A percentile compares a stretch with the other conserved stretches of the same genome.
Evolutionary conservation across 306 rosid genomes (phyloP).

Genomic region (Vigna unguiculata): DNA sequence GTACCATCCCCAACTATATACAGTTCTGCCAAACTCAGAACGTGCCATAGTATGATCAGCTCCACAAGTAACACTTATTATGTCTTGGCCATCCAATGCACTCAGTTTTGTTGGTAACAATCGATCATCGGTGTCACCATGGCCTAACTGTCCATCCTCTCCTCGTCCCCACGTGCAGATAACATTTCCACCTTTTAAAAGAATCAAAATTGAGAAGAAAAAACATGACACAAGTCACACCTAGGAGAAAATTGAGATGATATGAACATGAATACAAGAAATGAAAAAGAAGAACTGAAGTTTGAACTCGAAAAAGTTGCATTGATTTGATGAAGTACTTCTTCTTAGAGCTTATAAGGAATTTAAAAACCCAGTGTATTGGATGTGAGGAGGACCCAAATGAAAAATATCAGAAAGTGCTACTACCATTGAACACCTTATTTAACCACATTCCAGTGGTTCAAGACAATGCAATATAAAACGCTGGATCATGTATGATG

Average conservation of each 20-base stretch:
- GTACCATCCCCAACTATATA: constrained; percentile 97
- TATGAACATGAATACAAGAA: neutral
- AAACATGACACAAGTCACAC: constrained; percentile 3
- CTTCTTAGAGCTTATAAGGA: constrained; percentile 1
- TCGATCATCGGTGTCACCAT: constrained; percentile 88
- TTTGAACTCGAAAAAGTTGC: neutral
- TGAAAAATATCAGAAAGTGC: constrained; percentile 16
- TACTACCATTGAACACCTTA: neutral
- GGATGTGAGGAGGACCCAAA: neutral
- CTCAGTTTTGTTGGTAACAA: constrained; percentile 72
- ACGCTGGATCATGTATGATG: constrained; percentile 14
- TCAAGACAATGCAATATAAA: constrained; percentile 32
- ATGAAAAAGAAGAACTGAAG: constrained; percentile 2
- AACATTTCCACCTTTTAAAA: constrained; percentile 74
- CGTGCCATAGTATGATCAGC: constrained; percentile 90
- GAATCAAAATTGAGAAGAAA: constrained; percentile 19
- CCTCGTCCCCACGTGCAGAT: constrained; percentile 99
- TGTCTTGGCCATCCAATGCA: constrained; percentile 74
- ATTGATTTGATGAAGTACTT: constrained; percentile 8
- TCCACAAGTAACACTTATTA: constrained; percentile 82
- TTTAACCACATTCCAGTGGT: constrained; percentile 26
- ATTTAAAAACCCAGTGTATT: neutral
- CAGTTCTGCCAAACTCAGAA: constrained; percentile 60
- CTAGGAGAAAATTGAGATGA: neutral
- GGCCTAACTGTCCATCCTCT: constrained; percentile 98